Evolutionary conservation across 2,329 filamentous ascomycete genomes (phyloP), one percentile per base, ranked within the genome.

Genomic region (Alternaria ethzedia): DNA sequence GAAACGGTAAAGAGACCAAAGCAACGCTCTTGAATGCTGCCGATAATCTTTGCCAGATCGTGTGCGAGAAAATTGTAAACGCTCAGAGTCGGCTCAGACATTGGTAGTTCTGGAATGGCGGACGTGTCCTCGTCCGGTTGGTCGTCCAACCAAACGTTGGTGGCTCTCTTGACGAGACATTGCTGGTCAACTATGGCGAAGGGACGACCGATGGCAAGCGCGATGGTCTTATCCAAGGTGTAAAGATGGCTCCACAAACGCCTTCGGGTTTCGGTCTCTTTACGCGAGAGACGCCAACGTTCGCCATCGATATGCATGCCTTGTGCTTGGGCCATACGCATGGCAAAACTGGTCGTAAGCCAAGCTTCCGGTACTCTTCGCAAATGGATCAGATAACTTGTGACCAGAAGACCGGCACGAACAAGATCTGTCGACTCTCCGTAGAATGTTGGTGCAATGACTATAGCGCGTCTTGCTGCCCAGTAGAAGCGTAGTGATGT

Each of bases 221-320:
- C 76, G 43, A 82, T 80, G n/a, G 76, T 78, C 28, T 78, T 76
- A 64, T 83, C 81, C 4, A 82, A 71, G 32, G 76, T 68, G 61
- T 82, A 82, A 1, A 82, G 70, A 26, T 78, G 78, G 50, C 79
- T 78, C 81, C 81, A 83, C 2, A 83, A 66, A 7, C 81, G 68
- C 7, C 81, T 69, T 25, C 81, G 69, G 1, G 77, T 80, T 61
- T 82, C 80, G 0, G 77, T 77, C 43, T 78, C 78, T 47, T 79
- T 79, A 5, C 73, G 71, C 0, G 80, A 73, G 10, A 83, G 64
- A 9, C 78, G 68, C 79, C 79, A 82, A 15, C 77, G 71, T 59
- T 80, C 78, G 8, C 81, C 81, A 61, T 83, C 81, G 21, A 82
- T 79, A 57, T 83, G 81, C 72, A 82, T 82, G 1, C 81, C 81